phyloP scores from a whole-genome alignment of 371 early-diverging fungal genomes.

The Vairimorpha ceranae region DNA sequence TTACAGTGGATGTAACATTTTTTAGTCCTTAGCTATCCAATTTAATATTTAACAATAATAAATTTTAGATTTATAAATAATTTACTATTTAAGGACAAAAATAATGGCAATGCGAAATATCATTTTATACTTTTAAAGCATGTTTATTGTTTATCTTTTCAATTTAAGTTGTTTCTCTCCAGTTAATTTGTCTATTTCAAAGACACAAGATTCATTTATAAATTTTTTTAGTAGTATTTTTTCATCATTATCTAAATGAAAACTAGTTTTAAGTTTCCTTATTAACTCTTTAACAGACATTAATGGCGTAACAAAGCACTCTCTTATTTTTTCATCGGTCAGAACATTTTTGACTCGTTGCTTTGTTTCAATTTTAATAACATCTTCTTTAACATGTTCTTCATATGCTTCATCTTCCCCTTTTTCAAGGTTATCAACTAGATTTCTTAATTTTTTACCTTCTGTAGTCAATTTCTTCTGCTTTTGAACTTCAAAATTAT shows the following conservation, averaged over 20 bases:
- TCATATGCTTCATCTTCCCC: conserved; percentile 19
- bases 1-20: too few relatives aligned
- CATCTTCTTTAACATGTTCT: conserved; percentile 22
- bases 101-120: not conserved
- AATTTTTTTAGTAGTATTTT: conserved; percentile 47
- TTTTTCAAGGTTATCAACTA: conserved; percentile 55
- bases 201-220: conserved; percentile 48
- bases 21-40: too few relatives aligned
- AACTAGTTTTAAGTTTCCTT: conserved; percentile 28
- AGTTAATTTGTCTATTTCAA: conserved; percentile 31
- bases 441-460: conserved; percentile 53
- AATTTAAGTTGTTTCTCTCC: conserved; percentile 46
- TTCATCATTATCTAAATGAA: conserved; percentile 42
- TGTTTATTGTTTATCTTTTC: conserved; percentile 34
- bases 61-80: not conserved
- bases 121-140: not conserved
- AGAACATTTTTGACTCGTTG: conserved; percentile 7
- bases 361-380: not conserved
- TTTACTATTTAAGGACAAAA: not conserved
- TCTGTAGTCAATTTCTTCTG: conserved; percentile 48
- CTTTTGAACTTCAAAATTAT: conserved; percentile 29
- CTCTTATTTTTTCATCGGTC: conserved; percentile 22
- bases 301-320: conserved; percentile 10
- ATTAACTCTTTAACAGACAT: conserved; percentile 49
- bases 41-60: too few relatives aligned